Base-by-base conservation (phyloP, 2,329 filamentous ascomycete species). In the Fusarium odoratissimum region DNA sequence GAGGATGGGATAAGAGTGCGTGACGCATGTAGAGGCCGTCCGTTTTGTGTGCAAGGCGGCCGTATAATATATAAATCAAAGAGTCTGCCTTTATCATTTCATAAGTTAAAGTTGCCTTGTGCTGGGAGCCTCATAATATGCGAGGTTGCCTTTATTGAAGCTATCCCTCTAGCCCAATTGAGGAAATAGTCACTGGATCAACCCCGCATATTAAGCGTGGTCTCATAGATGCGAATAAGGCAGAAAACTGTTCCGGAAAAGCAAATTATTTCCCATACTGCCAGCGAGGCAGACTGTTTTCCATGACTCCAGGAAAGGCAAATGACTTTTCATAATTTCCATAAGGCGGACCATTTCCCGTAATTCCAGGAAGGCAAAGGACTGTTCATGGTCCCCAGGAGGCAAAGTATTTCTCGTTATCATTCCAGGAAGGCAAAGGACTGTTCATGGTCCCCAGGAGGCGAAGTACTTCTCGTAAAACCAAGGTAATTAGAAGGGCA, bases 1-100 rank as follows among this genome's bases (percentile, higher is more conserved):
- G 8, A 14, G 7, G 1, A 46, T 25, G 21, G 44, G 0, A 7
- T 10, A 3, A 14, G 17, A 28, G 8, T 21, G 2, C 5, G 5
- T 10, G 44, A 28, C n/a, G n/a, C n/a, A n/a, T n/a, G 25, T 10
- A 21, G 13, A 9, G 13, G 23, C 16, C 23, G 42, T 13, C 42
- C 2, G 16, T 16, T 25, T 44, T 25, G 12, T 25, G 5, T 25
- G 12, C 3, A 8, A 45, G 42, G 42, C 41, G 25, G 7, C 23
- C 10, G 9, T 44, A 25, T 12, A 12, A 12, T 12, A 23, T 4
- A 6, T 4, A 41, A 41, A 4, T 13, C 14, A 14, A 35, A 0
- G 19, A 38, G 37, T 12, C 37, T 38, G 37, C 3, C 2, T 42
- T 42, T 23, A 23, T 23, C 6, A 9, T 23, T 23, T 42, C 6